Base-by-base conservation (phyloP, 805 yeast genomes). In the Yamadazyma philogaea region DNA sequence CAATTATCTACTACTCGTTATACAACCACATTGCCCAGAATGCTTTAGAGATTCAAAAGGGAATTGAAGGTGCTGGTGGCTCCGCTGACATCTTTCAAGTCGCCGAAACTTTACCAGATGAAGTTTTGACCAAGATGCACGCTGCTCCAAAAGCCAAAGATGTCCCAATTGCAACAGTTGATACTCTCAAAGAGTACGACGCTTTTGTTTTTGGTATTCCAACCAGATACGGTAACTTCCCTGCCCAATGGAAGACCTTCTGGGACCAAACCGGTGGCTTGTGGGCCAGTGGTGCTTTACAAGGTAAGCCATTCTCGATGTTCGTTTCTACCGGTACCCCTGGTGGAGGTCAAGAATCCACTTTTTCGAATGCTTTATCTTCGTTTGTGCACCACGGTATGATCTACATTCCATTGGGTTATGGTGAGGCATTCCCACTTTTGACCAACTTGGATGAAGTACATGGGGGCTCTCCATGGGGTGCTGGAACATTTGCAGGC, bases 401-500 rank as follows among this genome's bases (percentile, higher is more conserved):
- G 66, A 74, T 82, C 46, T 87, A 60, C 61, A 79, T 87, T 32
- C 95, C 96, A 45, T 72, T 87, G 51, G 96, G 96, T 47, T 87
- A 81, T 68, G 75, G 52, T 30, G 52, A 48, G 41, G 52, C 52
- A 3, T 45, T 45, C 46, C 74, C 77, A 39, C 75, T 76, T 45
- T 62, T 81, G 54, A 53, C 77, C 50, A 74, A 74, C 62, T 57
- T 83, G 45, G 74, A 71, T 15, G 90, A 82, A 67, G 72, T 76
- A 44, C 90, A 83, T 59, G 95, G 95, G 55, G 83, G 84, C 54
- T 78, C 90, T 42, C 78, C 95, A 40, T 87, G 88, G 84, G 95
- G 95, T 65, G 88, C 95, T 35, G 93, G 91, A 59, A 69, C 86
- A 43, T 72, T 76, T 50, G 87, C 95, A 30, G 91, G 83, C 50